A percentile compares a stretch with the other conserved stretches of the same genome.
Evolutionary conservation across 371 early-diverging fungal species (phyloP).

Genomic region (Apophysomyces elegans): DNA sequence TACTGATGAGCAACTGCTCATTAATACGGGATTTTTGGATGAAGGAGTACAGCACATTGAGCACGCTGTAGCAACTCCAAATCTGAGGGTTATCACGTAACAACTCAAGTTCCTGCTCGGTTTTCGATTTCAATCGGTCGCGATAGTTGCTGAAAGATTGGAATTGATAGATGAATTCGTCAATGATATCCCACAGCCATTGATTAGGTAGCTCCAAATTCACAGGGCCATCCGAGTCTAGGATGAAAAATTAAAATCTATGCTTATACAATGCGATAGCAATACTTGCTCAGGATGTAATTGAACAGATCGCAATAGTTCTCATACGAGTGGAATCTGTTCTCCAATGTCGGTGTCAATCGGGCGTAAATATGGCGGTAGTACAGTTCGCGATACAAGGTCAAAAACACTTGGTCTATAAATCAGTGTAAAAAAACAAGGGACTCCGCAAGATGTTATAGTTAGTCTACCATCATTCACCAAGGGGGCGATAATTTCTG

Average conservation of each 20-base stretch:
- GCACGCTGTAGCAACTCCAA: constrained; percentile 94
- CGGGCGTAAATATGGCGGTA: constrained; percentile 95
- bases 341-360: constrained; percentile 86
- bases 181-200: constrained; percentile 99
- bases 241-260: neutral
- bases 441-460: neutral
- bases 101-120: constrained; percentile 79
- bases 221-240: constrained; percentile 82
- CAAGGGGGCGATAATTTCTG: constrained; percentile 80
- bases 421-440: neutral
- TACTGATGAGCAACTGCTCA: constrained; percentile 86
- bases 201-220: constrained; percentile 94
- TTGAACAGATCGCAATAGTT: constrained; percentile 97
- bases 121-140: constrained; percentile 81
- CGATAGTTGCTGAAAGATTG: constrained; percentile 95
- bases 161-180: constrained; percentile 98
- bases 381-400: constrained; percentile 94
- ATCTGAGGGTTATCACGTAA: constrained; percentile 86
- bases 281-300: constrained; percentile 83
- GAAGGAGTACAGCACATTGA: constrained; percentile 93
- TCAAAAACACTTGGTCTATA: constrained; percentile 86
- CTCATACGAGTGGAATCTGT: constrained; percentile 89
- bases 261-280: neutral
- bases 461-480: constrained; percentile 82
- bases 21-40: constrained; percentile 93